Evolutionary conservation across 192 early-diverging fungal genomes (phyloP).

Genomic region (Mortierella alpina): DNA sequence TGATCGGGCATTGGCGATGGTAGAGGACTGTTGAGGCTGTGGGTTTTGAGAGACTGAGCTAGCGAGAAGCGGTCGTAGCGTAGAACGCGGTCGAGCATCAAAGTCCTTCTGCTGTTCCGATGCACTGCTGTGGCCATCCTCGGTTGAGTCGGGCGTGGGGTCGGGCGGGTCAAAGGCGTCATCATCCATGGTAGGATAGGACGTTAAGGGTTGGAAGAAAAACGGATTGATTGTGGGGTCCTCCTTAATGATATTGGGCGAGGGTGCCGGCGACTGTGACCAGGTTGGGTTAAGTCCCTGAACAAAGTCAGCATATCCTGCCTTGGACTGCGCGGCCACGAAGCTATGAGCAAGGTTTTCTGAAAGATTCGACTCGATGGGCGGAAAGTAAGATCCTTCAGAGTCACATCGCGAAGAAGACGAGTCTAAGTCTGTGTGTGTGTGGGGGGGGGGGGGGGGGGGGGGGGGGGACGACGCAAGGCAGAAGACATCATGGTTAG

Average conservation of each 20-base stretch:
- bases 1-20: slow-evolving; percentile 56
- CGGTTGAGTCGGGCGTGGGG: slow-evolving; percentile 39
- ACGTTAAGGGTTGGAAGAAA: slow-evolving; percentile 55
- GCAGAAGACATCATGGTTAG: background rate
- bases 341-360: background rate
- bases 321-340: slow-evolving; percentile 9
- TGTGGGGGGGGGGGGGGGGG: too few relatives aligned
- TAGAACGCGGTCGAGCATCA: background rate
- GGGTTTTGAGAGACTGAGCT: slow-evolving; percentile 7
- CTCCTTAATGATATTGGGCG: slow-evolving; percentile 57
- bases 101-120: slow-evolving; percentile 23
- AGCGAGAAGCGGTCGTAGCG: background rate
- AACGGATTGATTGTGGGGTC: slow-evolving; percentile 69
- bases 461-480: background rate
- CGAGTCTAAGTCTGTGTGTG: slow-evolving; percentile 34
- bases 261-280: slow-evolving; percentile 68
- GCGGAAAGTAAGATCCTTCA: slow-evolving; percentile 49
- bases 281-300: slow-evolving; percentile 67
- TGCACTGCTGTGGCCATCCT: slow-evolving; percentile 23
- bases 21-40: slow-evolving; percentile 37
- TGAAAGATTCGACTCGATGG: slow-evolving; percentile 15
- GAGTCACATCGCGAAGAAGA: slow-evolving; percentile 34
- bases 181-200: slow-evolving; percentile 63
- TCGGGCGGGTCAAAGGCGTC: slow-evolving; percentile 67
- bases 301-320: slow-evolving; percentile 64